Base-by-base conservation (phyloP, 371 early-diverging fungal genomes). In the Mucor plumbeus region DNA sequence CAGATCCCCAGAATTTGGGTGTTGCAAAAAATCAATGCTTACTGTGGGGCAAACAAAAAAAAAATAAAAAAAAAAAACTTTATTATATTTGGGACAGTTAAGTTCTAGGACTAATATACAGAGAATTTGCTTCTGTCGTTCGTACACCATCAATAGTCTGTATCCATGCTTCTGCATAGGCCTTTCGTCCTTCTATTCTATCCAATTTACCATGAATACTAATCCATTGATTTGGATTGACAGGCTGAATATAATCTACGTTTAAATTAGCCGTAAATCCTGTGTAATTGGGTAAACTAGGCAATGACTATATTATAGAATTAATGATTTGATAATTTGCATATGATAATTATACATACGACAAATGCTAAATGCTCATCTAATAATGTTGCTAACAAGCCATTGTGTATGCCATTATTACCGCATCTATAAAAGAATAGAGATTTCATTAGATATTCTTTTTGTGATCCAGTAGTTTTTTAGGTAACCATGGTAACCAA, bases 241-340 rank as follows among this genome's bases (percentile, higher is more conserved):
- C 87, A 19, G 91, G 90, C 13, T 78, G 72, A 35, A 87, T 85
- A 70, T 92, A 94, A 74, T 90, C 85, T 58, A 94, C 72, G 57
- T 90, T 86, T 58, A 94, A 79, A 77, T 88, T 89, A 14, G 92
- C 94, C 0, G 94, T 94, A 68, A 91, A 85, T 0, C 91, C 94
- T 15, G 88, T 81, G 58, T 83, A 83, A 70, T 86, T 85, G 7
- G 92, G 92, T 38, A 91, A 76, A 58, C 74, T 71, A 10, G 88
- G 86, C 19, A 86, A 72, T 7, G 83, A 78, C 87, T 87, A 72
- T 36, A 31, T 44, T 26, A 26, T 3, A 26, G 26, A 26, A 26
- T 26, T 26, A 26, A 26, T 26, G 26, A 26, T 26, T 26, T 26
- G 26, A 26, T 26, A 26, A 26, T 26, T 26, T 26, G 26, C 40